These are phyloP conservation scores for Calycina herbarum DNA, from an alignment of 2,329 filamentous ascomycete genomes.

Conservation along the genomic window DNA sequence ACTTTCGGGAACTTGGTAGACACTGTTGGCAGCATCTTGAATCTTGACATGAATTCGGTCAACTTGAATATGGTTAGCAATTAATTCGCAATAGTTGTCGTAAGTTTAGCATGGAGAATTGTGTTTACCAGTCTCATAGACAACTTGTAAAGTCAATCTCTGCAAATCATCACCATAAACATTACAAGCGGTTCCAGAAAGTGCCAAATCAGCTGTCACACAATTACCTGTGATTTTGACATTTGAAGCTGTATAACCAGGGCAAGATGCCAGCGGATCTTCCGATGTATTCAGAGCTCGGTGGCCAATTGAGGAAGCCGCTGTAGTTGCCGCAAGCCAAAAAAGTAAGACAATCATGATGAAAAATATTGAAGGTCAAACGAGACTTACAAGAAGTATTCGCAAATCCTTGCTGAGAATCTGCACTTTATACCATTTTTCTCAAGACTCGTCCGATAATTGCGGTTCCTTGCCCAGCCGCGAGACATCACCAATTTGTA, in stretches of 20 bases:
- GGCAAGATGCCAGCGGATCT: constrained; percentile 47
- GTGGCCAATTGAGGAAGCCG: neutral
- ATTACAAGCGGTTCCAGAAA: constrained; percentile 72
- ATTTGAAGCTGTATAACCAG: constrained; percentile 66
- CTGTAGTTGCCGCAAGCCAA: neutral
- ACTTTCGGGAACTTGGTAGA: constrained; percentile 62
- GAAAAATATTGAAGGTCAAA: neutral
- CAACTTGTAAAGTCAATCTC: constrained; percentile 57
- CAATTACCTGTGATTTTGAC: constrained; percentile 52
- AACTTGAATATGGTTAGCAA: constrained; percentile 39
- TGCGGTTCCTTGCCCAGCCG: neutral
- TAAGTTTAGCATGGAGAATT: neutral
- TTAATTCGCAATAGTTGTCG: neutral
- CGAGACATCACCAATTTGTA: neutral
- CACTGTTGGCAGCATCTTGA: constrained; percentile 56
- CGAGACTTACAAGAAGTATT: neutral
- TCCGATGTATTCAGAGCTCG: constrained; percentile 1
- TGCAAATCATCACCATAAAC: constrained; percentile 74
- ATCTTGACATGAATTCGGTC: constrained; percentile 65
- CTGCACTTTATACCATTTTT: constrained; percentile 2
- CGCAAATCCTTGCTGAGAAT: neutral
- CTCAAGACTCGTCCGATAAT: neutral
- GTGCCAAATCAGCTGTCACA: constrained; percentile 66
- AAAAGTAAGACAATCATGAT: neutral
- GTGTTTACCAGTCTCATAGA: constrained; percentile 53